Percentiles rank a stretch among this genome's conserved stretches.
phyloP scores from a whole-genome alignment of 345 rosid genomes.

The Populus pruinosa region DNA sequence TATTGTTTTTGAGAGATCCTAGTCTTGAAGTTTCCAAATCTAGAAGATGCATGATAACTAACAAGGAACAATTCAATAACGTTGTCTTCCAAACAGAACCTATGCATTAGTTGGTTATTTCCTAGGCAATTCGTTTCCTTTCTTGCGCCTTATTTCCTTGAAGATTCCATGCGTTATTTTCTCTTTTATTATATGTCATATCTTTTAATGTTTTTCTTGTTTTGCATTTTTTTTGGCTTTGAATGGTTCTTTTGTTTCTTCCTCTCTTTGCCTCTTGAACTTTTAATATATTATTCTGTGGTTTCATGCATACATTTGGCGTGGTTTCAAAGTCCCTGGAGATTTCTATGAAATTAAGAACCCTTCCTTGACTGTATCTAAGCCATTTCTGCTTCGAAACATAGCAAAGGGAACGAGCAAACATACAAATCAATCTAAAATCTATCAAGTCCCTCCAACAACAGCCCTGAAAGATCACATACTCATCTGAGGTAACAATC shows the following conservation, averaged over 20 bases:
- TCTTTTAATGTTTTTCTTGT: neutral
- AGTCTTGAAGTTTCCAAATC: slow-evolving; percentile 6
- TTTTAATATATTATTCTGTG: neutral
- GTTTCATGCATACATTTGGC: neutral
- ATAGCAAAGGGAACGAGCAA: neutral
- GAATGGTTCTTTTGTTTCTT: neutral
- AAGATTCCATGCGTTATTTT: neutral
- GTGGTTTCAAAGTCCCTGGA: neutral
- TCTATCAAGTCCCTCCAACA: neutral
- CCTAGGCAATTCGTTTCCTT: neutral
- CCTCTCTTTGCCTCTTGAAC: neutral
- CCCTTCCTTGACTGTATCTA: neutral
- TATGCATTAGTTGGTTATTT: neutral
- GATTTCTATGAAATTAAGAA: neutral
- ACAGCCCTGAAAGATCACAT: neutral
- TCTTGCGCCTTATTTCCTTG: neutral
- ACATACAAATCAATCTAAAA: neutral
- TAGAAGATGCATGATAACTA: neutral
- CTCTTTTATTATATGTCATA: neutral
- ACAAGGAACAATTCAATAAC: neutral
- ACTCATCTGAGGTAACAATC: neutral
- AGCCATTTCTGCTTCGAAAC: neutral
- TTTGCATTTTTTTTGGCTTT: neutral
- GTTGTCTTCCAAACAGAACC: neutral
- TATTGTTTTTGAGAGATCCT: neutral